Evolutionary conservation across 176 grass and related monocot genomes (phyloP).

Genomic region (Areca catechu): DNA sequence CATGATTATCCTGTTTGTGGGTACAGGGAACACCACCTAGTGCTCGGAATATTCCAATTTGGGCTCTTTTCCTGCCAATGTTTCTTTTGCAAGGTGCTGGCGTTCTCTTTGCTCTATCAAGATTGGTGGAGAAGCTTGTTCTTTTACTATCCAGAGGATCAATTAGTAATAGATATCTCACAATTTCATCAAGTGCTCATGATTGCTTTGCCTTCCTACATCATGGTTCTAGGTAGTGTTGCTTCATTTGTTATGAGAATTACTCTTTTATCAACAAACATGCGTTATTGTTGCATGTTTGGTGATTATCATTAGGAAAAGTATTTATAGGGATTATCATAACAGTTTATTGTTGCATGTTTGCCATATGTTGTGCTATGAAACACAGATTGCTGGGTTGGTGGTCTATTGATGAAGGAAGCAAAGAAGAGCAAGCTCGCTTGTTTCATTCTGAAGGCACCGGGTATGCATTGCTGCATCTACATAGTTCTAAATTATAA

Average conservation of each 20-base stretch:
- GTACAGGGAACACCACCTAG: slow-evolving; percentile 53
- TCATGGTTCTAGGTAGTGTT: slow-evolving; percentile 67
- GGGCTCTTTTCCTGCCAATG: slow-evolving; percentile 57
- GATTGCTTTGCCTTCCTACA: slow-evolving; percentile 45
- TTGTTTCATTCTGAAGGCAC: slow-evolving; percentile 32
- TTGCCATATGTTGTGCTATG: not conserved
- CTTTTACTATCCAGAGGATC: slow-evolving; percentile 30
- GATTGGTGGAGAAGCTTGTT: slow-evolving; percentile 49
- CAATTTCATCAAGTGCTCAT: slow-evolving; percentile 36
- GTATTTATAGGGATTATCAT: no score
- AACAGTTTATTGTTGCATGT: not conserved
- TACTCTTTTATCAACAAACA: no score
- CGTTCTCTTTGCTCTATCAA: slow-evolving; percentile 37
- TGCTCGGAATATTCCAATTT: slow-evolving; percentile 47
- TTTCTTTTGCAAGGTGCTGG: slow-evolving; percentile 51
- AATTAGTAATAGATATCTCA: slow-evolving; percentile 34
- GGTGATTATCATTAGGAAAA: no score
- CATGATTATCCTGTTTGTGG: not conserved
- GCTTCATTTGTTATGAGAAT: not conserved
- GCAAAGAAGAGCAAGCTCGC: slow-evolving; percentile 53
- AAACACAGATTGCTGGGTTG: slow-evolving; percentile 42
- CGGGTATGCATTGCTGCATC: slow-evolving; percentile 29
- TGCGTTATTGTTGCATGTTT: no score
- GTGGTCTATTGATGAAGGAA: slow-evolving; percentile 62
- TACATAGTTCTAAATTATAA: not conserved